Percentiles rank a stretch among this genome's conserved stretches.
phyloP scores from a whole-genome alignment of 768 basidiomycete genomes.

The Rhodotorula toruloides region DNA sequence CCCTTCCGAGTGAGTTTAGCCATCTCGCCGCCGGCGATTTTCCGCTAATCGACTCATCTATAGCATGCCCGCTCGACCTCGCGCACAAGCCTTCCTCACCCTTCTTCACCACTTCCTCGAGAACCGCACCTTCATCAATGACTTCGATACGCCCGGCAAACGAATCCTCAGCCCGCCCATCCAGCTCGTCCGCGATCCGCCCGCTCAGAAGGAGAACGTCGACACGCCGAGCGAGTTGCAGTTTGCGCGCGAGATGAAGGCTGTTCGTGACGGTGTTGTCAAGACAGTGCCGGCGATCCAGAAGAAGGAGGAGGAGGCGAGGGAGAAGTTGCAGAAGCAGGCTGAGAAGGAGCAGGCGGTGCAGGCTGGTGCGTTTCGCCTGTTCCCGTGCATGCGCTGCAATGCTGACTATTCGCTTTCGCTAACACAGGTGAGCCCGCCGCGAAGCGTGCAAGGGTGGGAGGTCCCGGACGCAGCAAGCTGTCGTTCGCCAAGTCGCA shows the following conservation, averaged over 20 bases:
- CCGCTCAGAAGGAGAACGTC: conserved; percentile 52
- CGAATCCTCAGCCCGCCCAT: conserved; percentile 44
- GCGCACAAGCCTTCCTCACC: conserved; percentile 77
- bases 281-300: conserved; percentile 41
- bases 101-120: conserved; percentile 77
- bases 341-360: conserved; percentile 29
- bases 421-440: neutral
- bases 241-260: conserved; percentile 71
- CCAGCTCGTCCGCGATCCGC: conserved; percentile 1
- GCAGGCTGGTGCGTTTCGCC: neutral
- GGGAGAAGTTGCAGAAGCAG: conserved; percentile 13
- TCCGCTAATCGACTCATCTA: neutral
- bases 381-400: neutral
- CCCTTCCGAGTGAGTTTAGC: conserved; percentile 53
- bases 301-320: conserved; percentile 29
- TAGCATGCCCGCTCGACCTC: conserved; percentile 60
- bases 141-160: conserved; percentile 53
- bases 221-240: conserved; percentile 71
- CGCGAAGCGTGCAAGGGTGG: neutral
- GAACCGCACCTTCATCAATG: conserved; percentile 65
- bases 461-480: no score
- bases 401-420: neutral
- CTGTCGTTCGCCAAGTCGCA: neutral
- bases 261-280: conserved; percentile 61
- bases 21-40: neutral